phyloP scores from a whole-genome alignment of 164 flowering plant species.

The Magnolia sinica region DNA sequence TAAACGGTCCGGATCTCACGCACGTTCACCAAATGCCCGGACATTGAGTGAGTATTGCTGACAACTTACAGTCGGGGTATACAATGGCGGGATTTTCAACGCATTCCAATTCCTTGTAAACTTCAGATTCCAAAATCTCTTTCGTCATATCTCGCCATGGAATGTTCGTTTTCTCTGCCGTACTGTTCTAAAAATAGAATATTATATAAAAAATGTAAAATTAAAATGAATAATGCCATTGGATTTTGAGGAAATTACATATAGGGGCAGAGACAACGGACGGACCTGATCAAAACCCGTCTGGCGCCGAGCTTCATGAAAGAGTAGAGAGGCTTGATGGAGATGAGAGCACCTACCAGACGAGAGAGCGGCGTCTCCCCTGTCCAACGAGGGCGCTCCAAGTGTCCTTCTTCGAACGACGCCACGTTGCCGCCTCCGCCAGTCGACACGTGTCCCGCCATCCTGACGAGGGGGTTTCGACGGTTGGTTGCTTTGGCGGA shows the following conservation, averaged over 20 bases:
- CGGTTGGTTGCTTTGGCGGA: neutral
- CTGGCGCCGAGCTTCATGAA: constrained; percentile 62
- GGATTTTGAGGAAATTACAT: neutral
- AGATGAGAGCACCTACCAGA: constrained; percentile 50
- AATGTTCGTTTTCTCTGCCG: constrained; percentile 68
- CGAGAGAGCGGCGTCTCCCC: constrained; percentile 66
- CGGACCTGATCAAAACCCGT: constrained; percentile 60
- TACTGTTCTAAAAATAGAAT: constrained; percentile 32
- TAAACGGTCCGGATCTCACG: too few species aligned
- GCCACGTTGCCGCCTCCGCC: neutral
- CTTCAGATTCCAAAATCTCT: constrained; percentile 63
- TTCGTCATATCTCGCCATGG: constrained; percentile 69
- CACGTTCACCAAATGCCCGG: too few species aligned
- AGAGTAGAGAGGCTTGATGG: constrained; percentile 58
- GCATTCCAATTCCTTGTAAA: constrained; percentile 55
- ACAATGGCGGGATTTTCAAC: constrained; percentile 43
- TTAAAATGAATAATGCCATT: neutral
- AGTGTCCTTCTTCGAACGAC: constrained; percentile 43
- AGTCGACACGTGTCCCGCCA: neutral
- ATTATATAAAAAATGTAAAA: too few species aligned
- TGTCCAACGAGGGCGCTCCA: constrained; percentile 55
- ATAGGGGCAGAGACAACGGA: neutral
- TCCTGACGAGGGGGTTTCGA: neutral
- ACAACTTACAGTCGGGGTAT: constrained; percentile 60
- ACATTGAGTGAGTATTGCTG: neutral